Evolutionary conservation across 2,329 filamentous ascomycete genomes (phyloP).

Genomic region (Xylaria sp.): DNA sequence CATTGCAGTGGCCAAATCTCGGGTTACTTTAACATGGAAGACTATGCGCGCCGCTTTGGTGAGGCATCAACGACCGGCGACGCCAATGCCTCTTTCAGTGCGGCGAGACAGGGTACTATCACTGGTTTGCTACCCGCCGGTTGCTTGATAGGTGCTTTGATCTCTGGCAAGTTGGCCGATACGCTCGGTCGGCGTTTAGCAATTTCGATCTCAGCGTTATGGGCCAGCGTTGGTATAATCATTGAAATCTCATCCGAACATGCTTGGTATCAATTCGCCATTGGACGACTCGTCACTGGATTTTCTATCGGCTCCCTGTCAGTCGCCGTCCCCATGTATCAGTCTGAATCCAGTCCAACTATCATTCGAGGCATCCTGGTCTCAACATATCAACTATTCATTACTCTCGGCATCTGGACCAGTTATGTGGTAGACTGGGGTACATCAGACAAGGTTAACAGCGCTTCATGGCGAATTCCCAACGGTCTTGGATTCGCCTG

Average conservation of each 20-base stretch:
- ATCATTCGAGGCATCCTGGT: neutral
- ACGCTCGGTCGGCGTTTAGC: constrained; percentile 69
- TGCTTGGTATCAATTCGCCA: constrained; percentile 72
- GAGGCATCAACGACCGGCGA: constrained; percentile 49
- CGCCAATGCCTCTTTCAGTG: constrained; percentile 60
- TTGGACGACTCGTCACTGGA: constrained; percentile 68
- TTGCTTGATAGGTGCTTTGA: constrained; percentile 67
- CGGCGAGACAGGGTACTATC: constrained; percentile 71
- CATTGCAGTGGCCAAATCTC: constrained; percentile 65
- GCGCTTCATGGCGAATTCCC: neutral
- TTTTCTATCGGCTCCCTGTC: constrained; percentile 73
- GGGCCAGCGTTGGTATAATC: constrained; percentile 72
- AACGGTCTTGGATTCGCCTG: neutral
- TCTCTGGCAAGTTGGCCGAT: constrained; percentile 71
- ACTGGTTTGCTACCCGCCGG: constrained; percentile 71
- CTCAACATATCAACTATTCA: neutral
- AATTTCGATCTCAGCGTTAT: constrained; percentile 71
- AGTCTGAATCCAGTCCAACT: neutral
- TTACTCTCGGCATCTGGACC: neutral
- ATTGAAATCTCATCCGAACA: constrained; percentile 68
- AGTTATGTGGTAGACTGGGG: neutral
- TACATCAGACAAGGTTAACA: neutral
- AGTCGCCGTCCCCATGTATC: constrained; percentile 69
- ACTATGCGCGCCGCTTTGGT: constrained; percentile 67
- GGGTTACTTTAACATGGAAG: constrained; percentile 70